Conservation (phyloP, 192 early-diverging fungal species). For the Coemansia sp. region DNA sequence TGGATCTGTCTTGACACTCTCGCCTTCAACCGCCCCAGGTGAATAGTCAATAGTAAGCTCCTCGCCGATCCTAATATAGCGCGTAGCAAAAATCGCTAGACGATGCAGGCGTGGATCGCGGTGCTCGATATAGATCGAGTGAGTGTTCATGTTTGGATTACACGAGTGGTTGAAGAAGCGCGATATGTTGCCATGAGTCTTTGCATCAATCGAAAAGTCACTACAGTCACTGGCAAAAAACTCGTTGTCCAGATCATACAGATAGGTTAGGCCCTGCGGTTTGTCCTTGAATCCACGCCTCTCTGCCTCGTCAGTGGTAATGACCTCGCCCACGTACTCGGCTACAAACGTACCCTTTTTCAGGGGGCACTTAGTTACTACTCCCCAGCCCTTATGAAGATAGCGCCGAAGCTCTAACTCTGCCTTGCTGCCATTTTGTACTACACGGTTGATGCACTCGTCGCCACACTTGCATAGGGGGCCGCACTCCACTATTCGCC, state of each 20-base stretch:
- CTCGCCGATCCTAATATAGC: constrained; percentile 71
- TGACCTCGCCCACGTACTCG: constrained; percentile 97
- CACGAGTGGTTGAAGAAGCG: constrained; percentile 99
- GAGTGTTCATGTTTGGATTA: constrained; percentile 76
- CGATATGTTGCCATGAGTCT: constrained; percentile 86
- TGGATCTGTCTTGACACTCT: constrained; percentile 1
- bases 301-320: constrained; percentile 79
- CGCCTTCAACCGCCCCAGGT: constrained; percentile 52
- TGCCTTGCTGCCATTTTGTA: constrained; percentile 40
- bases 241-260: constrained; percentile 77
- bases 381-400: constrained; percentile 54
- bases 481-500: constrained; percentile 47
- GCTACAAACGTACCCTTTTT: constrained; percentile 81
- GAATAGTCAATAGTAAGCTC: constrained; percentile 99
- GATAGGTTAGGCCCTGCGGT: constrained; percentile 39
- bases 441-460: constrained; percentile 41
- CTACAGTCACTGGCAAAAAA: constrained; percentile 81
- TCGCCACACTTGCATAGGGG: constrained; percentile 39
- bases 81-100: constrained; percentile 91
- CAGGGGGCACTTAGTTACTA: constrained; percentile 22
- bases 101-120: constrained; percentile 80
- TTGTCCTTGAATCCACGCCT: constrained; percentile 58
- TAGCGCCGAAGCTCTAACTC: constrained; percentile 49
- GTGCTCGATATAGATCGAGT: constrained; percentile 66
- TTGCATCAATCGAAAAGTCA: constrained; percentile 93